Percentiles rank a stretch among this genome's conserved stretches.
Evolutionary conservation across 208 protist genomes (phyloP).

Genomic region (Trypanosoma cruzi): DNA sequence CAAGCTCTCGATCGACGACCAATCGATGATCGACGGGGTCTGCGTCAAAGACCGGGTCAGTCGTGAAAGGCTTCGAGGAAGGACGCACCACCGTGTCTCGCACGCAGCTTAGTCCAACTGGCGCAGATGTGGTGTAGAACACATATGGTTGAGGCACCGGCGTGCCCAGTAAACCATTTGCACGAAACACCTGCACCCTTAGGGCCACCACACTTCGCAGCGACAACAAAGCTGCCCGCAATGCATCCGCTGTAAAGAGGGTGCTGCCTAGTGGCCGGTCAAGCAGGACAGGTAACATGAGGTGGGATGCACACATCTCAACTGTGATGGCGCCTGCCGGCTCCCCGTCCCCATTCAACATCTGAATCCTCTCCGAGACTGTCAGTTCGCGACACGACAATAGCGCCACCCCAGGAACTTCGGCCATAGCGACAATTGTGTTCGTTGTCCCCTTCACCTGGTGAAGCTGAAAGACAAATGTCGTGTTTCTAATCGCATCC

Average conservation of each 20-base stretch:
- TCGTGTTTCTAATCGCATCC: slow-evolving; percentile 49
- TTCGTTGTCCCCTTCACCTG: slow-evolving; percentile 30
- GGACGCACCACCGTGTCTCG: slow-evolving; percentile 78
- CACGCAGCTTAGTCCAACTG: slow-evolving; percentile 45
- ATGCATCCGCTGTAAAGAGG: slow-evolving; percentile 37
- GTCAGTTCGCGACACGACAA: slow-evolving; percentile 52
- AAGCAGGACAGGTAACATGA: slow-evolving; percentile 78
- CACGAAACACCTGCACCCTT: slow-evolving; percentile 75
- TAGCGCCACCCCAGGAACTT: slow-evolving; percentile 62
- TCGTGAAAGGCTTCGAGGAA: slow-evolving; percentile 39
- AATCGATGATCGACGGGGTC: slow-evolving; percentile 77
- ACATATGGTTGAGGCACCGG: slow-evolving; percentile 74
- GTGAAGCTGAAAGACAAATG: slow-evolving; percentile 81
- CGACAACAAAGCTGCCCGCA: slow-evolving; percentile 57
- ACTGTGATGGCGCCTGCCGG: slow-evolving; percentile 43
- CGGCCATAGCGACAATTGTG: slow-evolving; percentile 71
- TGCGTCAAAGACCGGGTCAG: slow-evolving; percentile 66
- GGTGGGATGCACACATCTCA: slow-evolving; percentile 51
- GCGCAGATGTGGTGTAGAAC: slow-evolving; percentile 75
- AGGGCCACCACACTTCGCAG: slow-evolving; percentile 69
- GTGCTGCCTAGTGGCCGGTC: slow-evolving; percentile 23
- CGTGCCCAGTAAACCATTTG: slow-evolving; percentile 35
- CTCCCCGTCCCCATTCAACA: slow-evolving; percentile 54
- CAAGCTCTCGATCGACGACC: slow-evolving; percentile 60
- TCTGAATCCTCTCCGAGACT: slow-evolving; percentile 41